Percentiles rank a stretch among this genome's conserved stretches.
Evolutionary conservation across 192 early-diverging fungal species (phyloP).

Genomic region (Jimgerdemannia lactiflua): DNA sequence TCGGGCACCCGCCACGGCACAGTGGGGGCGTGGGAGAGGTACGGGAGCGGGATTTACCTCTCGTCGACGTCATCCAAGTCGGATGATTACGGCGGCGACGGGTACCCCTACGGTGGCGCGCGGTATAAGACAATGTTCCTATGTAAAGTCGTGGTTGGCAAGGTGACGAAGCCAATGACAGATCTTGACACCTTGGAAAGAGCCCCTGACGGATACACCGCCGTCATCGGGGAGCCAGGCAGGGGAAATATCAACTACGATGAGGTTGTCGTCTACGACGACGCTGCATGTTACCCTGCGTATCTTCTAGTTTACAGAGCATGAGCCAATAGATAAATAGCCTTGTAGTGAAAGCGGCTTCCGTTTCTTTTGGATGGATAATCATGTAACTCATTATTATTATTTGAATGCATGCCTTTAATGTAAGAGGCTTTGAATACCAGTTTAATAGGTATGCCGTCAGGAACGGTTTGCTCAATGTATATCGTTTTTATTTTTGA

Average conservation of each 20-base stretch:
- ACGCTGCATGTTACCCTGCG: conserved; percentile 18
- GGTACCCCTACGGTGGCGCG: conserved; percentile 5
- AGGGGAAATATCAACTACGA: conserved; percentile 23
- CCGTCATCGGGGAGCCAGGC: conserved; percentile 20
- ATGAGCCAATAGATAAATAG: background rate
- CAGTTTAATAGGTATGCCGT: no score
- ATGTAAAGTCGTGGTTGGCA: conserved; percentile 19
- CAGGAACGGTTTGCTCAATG: no score
- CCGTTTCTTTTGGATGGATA: no score
- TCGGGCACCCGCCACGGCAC: conserved; percentile 7
- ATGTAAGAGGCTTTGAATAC: no score
- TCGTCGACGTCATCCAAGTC: conserved; percentile 27
- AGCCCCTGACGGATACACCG: conserved; percentile 12
- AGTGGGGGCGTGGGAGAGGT: conserved; percentile 5
- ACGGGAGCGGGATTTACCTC: conserved; percentile 21
- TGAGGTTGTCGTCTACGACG: conserved; percentile 24
- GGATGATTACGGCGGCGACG: conserved; percentile 21
- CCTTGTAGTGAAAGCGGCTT: no score
- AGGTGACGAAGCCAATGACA: conserved; percentile 2
- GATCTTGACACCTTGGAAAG: conserved; percentile 7
- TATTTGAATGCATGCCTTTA: no score
- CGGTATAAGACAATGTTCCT: conserved; percentile 22
- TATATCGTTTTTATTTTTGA: no score
- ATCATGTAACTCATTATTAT: no score
- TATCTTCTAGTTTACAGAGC: conserved; percentile 17